A percentile compares a stretch with the other conserved stretches of the same genome.
These are phyloP conservation scores for Ascochyta viciae-villosae DNA, from an alignment of 2,329 filamentous ascomycete genomes.

Conservation along the genomic window DNA sequence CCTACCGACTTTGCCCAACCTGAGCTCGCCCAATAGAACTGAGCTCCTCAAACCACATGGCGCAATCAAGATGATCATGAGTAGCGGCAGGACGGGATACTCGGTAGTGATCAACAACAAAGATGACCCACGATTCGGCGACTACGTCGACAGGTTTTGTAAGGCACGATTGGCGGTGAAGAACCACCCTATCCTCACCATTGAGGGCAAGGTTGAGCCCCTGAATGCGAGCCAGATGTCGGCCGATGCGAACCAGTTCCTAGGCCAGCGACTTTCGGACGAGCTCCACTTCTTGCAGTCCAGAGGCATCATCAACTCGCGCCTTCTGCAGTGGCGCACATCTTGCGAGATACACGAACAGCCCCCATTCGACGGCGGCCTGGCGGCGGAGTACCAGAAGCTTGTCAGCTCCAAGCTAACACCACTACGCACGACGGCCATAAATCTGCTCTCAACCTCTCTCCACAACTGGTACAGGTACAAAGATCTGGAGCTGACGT, in stretches of 20 bases:
- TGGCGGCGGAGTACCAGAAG: constrained; percentile 79
- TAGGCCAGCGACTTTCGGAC: constrained; percentile 86
- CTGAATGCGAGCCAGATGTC: constrained; percentile 77
- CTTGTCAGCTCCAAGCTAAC: constrained; percentile 78
- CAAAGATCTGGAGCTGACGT: constrained; percentile 77
- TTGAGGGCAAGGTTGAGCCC: constrained; percentile 78
- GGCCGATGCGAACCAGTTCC: constrained; percentile 84
- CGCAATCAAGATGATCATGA: constrained; percentile 78
- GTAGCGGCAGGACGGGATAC: constrained; percentile 70
- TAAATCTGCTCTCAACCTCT: constrained; percentile 78
- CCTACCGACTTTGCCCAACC: constrained; percentile 77
- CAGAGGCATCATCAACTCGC: constrained; percentile 78
- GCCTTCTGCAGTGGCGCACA: constrained; percentile 82
- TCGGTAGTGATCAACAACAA: constrained; percentile 78
- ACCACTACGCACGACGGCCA: constrained; percentile 75
- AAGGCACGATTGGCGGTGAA: constrained; percentile 85
- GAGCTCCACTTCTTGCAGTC: constrained; percentile 93
- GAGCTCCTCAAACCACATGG: constrained; percentile 70
- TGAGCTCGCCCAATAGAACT: constrained; percentile 66
- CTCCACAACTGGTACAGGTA: constrained; percentile 84
- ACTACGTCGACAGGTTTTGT: constrained; percentile 86
- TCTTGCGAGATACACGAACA: constrained; percentile 78
- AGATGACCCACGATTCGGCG: constrained; percentile 75
- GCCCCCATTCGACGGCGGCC: constrained; percentile 85
- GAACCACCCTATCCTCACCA: constrained; percentile 83